Conservation (phyloP, 305 asterid species). For the Fraxinus dipetala region DNA sequence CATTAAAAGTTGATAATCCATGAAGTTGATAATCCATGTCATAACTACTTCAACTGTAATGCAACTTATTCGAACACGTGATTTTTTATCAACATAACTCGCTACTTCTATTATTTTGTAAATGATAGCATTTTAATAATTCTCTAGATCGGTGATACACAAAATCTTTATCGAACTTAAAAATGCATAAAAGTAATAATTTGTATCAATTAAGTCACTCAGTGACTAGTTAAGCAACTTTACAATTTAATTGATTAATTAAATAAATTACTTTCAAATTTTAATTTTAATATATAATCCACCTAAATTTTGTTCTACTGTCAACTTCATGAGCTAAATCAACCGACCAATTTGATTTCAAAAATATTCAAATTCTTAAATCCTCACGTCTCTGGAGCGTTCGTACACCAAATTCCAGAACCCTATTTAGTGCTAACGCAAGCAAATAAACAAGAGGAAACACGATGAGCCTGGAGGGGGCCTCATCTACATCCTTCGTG, state of each 20-base stretch:
- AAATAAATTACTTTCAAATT: neutral
- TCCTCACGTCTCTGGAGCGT: neutral
- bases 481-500: neutral
- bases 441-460: neutral
- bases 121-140: neutral
- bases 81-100: neutral
- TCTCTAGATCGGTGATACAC: neutral
- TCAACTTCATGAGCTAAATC: neutral
- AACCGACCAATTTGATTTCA: neutral
- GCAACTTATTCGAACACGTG: neutral
- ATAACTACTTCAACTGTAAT: neutral
- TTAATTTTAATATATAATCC: neutral
- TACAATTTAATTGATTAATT: neutral
- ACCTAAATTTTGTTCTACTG: neutral
- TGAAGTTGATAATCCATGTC: neutral
- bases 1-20: neutral
- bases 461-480: neutral
- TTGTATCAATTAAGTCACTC: neutral
- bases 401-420: neutral
- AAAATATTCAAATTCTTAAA: neutral
- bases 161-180: neutral
- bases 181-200: neutral
- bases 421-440: neutral
- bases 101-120: neutral
- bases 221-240: neutral